These are phyloP conservation scores for Fomitopsis betulina DNA, from an alignment of 1,284 basidiomycete genomes.

Conservation along the genomic window DNA sequence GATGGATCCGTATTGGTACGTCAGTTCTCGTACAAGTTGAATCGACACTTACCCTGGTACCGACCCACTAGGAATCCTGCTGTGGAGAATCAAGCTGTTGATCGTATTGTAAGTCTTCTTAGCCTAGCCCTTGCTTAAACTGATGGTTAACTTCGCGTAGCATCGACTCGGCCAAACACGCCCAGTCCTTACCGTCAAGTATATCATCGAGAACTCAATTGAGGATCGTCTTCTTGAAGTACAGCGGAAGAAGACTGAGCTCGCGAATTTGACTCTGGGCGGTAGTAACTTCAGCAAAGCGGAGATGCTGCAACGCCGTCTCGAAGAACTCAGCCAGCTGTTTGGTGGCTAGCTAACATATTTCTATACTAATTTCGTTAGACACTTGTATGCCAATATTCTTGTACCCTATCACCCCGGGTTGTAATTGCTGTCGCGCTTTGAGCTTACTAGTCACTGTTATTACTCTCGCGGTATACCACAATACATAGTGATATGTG, in stretches of 20 bases:
- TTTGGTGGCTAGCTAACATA: slow-evolving; percentile 40
- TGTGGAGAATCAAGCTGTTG: slow-evolving; percentile 93
- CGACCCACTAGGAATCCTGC: slow-evolving; percentile 77
- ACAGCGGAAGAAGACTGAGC: slow-evolving; percentile 90
- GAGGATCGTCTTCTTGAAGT: slow-evolving; percentile 87
- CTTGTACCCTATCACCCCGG: slow-evolving; percentile 4
- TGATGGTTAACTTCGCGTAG: slow-evolving; percentile 31
- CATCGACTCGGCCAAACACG: slow-evolving; percentile 92
- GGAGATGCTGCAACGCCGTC: slow-evolving; percentile 76
- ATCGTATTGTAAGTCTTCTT: slow-evolving; percentile 67
- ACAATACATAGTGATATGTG: background rate
- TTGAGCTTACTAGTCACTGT: background rate
- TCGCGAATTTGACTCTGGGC: slow-evolving; percentile 85
- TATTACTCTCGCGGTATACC: background rate
- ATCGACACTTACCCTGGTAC: background rate
- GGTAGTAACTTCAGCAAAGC: slow-evolving; percentile 75
- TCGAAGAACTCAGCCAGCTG: slow-evolving; percentile 77
- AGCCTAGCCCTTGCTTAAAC: background rate
- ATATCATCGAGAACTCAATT: slow-evolving; percentile 92
- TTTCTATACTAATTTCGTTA: slow-evolving; percentile 13
- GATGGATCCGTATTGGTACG: slow-evolving; percentile 93
- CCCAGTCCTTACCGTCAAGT: slow-evolving; percentile 87
- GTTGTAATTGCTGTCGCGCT: background rate
- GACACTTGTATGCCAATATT: slow-evolving; percentile 4
- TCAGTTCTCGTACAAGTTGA: background rate